Percentiles rank a stretch among this genome's conserved stretches.
Evolutionary conservation across 495 filamentous ascomycete species (phyloP).

Genomic region (Hypoxylon lienhwacheense): DNA sequence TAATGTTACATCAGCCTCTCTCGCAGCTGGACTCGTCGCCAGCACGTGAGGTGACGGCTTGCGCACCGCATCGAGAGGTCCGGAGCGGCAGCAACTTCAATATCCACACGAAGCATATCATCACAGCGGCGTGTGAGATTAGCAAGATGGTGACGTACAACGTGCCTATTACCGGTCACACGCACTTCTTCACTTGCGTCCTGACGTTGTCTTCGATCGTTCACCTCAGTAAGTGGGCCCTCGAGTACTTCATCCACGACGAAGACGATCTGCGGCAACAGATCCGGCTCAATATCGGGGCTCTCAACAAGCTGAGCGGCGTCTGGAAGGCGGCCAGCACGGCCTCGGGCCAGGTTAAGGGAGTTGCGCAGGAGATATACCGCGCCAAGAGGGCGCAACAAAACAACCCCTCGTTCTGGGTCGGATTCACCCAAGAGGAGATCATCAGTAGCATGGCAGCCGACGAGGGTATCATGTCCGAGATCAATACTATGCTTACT

Average conservation of each 20-base stretch:
- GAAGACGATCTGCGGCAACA: constrained; percentile 76
- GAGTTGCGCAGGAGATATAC: constrained; percentile 68
- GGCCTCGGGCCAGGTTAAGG: constrained; percentile 73
- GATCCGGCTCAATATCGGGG: constrained; percentile 79
- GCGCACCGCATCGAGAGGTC: constrained; percentile 58
- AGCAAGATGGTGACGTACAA: constrained; percentile 77
- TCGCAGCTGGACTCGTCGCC: constrained; percentile 61
- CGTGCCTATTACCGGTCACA: constrained; percentile 71
- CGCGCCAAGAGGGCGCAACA: constrained; percentile 58
- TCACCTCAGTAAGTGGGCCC: constrained; percentile 63
- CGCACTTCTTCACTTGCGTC: constrained; percentile 87
- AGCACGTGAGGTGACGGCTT: constrained; percentile 58
- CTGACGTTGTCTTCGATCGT: constrained; percentile 69
- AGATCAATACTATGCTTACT: constrained; percentile 46
- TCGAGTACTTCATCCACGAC: constrained; percentile 53
- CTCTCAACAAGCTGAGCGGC: constrained; percentile 69
- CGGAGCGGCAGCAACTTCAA: constrained; percentile 61
- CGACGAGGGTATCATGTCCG: constrained; percentile 58
- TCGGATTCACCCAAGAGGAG: constrained; percentile 55
- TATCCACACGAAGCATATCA: constrained; percentile 77
- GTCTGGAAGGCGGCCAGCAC: constrained; percentile 78
- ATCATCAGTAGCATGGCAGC: constrained; percentile 56
- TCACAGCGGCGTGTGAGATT: constrained; percentile 75
- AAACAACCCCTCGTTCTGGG: constrained; percentile 54
- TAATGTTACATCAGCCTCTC: constrained; percentile 74